Conservation (phyloP, 1,284 basidiomycete species). For the Rhodotorula sp. region DNA sequence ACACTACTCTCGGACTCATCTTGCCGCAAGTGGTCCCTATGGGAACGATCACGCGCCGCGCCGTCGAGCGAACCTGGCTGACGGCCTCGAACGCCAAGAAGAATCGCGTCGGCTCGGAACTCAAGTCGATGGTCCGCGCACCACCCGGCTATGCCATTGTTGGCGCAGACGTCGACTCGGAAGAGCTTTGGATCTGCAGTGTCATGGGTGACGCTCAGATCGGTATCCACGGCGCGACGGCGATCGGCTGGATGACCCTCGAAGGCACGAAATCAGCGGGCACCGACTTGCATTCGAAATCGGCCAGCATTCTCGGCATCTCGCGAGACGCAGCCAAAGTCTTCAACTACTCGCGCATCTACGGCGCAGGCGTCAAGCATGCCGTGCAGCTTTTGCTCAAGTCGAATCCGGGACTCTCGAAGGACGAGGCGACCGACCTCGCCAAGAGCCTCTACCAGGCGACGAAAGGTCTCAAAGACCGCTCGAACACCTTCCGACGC, state of each 20-base stretch:
- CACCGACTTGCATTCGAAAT: slow-evolving; percentile 96
- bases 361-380: slow-evolving; percentile 94
- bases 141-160: slow-evolving; percentile 92
- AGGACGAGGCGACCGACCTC: slow-evolving; percentile 72
- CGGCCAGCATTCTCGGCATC: slow-evolving; percentile 87
- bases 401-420: slow-evolving; percentile 74
- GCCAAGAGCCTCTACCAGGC: slow-evolving; percentile 85
- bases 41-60: slow-evolving; percentile 96
- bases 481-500: slow-evolving; percentile 45
- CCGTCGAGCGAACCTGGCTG: slow-evolving; percentile 97
- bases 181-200: slow-evolving; percentile 98
- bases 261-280: slow-evolving; percentile 97
- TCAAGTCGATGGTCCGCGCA: slow-evolving; percentile 95
- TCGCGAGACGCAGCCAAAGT: slow-evolving; percentile 95
- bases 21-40: slow-evolving; percentile 95
- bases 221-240: slow-evolving; percentile 92
- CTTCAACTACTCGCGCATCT: slow-evolving; percentile 99
- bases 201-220: slow-evolving; percentile 99
- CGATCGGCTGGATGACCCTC: slow-evolving; percentile 99
- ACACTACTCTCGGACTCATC: slow-evolving; percentile 74
- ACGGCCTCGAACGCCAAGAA: slow-evolving; percentile 98
- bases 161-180: slow-evolving; percentile 97
- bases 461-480: slow-evolving; percentile 69
- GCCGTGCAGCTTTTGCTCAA: slow-evolving; percentile 86
- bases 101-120: slow-evolving; percentile 93